Conservation (phyloP, 169 alveolate genomes). For the Plasmodium blacklocki region DNA sequence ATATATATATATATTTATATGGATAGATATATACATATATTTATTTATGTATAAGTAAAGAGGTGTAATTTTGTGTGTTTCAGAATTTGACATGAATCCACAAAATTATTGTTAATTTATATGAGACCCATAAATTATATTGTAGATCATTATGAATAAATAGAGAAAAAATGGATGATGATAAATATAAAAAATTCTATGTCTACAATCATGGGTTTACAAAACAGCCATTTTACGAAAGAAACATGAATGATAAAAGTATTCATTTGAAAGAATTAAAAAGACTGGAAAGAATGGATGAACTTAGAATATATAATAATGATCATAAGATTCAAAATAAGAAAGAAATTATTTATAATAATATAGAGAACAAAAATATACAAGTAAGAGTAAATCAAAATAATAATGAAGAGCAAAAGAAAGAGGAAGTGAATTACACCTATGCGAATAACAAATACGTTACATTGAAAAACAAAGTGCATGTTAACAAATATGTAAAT, state of each 20-base stretch:
- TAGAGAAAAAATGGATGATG: conserved; percentile 15
- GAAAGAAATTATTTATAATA: not conserved
- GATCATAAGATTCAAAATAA: not conserved
- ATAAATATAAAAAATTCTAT: conserved; percentile 19
- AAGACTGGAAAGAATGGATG: not conserved
- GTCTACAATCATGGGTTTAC: conserved; percentile 16
- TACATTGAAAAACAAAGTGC: too few relatives aligned
- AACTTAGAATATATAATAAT: not conserved
- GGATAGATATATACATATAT: not conserved
- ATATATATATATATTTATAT: not conserved
- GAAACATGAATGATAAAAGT: not conserved
- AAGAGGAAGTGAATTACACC: too few relatives aligned
- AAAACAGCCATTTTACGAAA: not conserved
- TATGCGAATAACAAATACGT: too few relatives aligned
- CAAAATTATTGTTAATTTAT: not conserved
- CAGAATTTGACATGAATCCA: not conserved
- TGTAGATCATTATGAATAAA: not conserved
- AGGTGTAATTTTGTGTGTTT: not conserved
- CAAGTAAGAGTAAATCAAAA: not conserved
- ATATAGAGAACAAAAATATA: not conserved
- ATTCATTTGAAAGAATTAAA: not conserved
- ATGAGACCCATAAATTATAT: not conserved
- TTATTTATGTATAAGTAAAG: not conserved
- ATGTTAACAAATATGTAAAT: not conserved
- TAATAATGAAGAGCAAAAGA: not conserved